These are phyloP conservation scores for Cryphonectria japonica DNA, from an alignment of 2,329 filamentous ascomycete genomes.

Conservation along the genomic window DNA sequence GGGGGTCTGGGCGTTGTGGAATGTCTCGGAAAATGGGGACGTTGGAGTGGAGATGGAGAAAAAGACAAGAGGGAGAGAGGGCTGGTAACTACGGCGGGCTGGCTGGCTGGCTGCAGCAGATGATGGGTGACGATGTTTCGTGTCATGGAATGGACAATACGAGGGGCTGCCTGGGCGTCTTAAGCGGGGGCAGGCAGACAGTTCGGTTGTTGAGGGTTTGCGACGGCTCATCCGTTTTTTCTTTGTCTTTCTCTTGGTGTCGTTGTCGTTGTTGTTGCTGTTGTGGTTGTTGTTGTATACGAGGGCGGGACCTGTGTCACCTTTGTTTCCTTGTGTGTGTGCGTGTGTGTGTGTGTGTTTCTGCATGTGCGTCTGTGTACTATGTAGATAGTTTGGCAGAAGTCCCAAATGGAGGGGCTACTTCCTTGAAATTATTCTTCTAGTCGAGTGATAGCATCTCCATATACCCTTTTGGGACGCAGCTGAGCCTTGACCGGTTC, in stretches of 20 bases:
- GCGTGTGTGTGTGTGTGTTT: not conserved
- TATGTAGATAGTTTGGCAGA: not conserved
- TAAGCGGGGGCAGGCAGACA: too few relatives aligned
- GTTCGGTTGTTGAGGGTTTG: not conserved
- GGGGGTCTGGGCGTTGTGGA: not conserved
- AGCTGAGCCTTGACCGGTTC: not conserved
- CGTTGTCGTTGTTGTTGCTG: not conserved
- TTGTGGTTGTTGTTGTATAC: not conserved
- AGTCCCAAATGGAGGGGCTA: not conserved
- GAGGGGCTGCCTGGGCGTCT: not conserved
- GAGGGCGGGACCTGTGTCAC: not conserved
- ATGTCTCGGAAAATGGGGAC: slow-evolving; percentile 9
- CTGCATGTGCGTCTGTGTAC: not conserved
- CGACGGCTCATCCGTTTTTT: not conserved
- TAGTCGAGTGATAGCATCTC: not conserved
- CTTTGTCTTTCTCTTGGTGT: not conserved
- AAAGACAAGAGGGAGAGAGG: too few relatives aligned
- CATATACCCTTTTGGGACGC: not conserved
- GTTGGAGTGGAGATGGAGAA: not conserved
- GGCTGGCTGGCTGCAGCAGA: not conserved
- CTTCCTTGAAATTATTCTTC: not conserved
- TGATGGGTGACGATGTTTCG: slow-evolving; percentile 7
- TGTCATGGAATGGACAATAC: slow-evolving; percentile 6
- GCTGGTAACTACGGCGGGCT: too few relatives aligned
- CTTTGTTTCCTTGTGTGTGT: not conserved